phyloP scores from a whole-genome alignment of 805 yeast species.

The Wickerhamomyces mucosus region DNA sequence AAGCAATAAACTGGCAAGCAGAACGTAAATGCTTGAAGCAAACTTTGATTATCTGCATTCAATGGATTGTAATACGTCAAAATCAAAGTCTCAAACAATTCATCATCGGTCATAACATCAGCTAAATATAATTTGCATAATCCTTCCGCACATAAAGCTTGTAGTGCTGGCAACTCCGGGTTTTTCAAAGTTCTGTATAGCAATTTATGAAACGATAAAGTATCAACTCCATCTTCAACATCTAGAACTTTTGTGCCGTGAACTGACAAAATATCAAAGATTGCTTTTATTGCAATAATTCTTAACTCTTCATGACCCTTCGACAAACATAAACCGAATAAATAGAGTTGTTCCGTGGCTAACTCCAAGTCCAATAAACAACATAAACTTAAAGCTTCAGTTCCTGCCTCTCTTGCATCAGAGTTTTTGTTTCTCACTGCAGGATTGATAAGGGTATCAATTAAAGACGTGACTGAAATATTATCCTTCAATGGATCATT shows the following conservation, averaged over 20 bases:
- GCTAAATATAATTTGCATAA: conserved; percentile 74
- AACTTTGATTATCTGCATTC: conserved; percentile 49
- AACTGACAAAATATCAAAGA: conserved; percentile 69
- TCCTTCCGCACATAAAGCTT: conserved; percentile 79
- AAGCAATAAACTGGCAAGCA: conserved; percentile 84
- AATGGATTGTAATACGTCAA: conserved; percentile 68
- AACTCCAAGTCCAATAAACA: conserved; percentile 59
- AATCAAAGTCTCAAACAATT: conserved; percentile 60
- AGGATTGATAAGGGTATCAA: conserved; percentile 71
- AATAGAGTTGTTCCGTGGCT: conserved; percentile 54
- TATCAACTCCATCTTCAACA: conserved; percentile 50
- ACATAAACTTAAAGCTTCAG: conserved; percentile 70
- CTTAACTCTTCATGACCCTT: conserved; percentile 57
- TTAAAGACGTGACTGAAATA: conserved; percentile 54
- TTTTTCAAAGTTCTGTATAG: conserved; percentile 58
- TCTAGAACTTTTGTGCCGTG: conserved; percentile 68
- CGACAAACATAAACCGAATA: conserved; percentile 62
- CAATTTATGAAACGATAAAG: conserved; percentile 55
- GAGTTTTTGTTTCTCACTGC: conserved; percentile 53
- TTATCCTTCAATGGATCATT: conserved; percentile 58
- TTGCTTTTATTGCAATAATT: conserved; percentile 53
- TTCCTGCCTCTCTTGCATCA: conserved; percentile 50
- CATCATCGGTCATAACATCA: conserved; percentile 62
- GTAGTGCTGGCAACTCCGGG: conserved; percentile 51
- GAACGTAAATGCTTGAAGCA: conserved; percentile 74